Base-by-base conservation (phyloP, 2,329 filamentous ascomycete species). In the Pestalotiopsis sp. region DNA sequence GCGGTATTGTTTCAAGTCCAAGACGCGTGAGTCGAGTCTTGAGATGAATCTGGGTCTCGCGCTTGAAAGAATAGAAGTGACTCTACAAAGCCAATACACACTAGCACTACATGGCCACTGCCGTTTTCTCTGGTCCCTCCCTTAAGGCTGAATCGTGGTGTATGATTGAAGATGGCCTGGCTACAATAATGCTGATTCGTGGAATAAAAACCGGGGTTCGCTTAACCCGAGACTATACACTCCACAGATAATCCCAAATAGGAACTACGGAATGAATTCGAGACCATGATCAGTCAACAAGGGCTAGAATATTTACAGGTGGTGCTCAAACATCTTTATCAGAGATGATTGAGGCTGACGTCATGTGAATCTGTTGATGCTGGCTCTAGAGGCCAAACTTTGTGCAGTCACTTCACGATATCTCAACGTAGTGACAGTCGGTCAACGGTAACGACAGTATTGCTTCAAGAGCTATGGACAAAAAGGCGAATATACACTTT, bases 211-310 rank as follows among this genome's bases (percentile, higher is more conserved):
- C 12, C 41, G 39, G 61, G 38, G 39, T 20, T 41, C 41, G 61
- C 61, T 52, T 64, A 64, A 64, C 39, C 39, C 61, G 61, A 52
- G 39, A 64, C 61, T 45, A 36, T 23, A 62, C 20, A 25, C 61
- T 52, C 61, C 61, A 64, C 61, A 64, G 6, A 62, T 31, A 7
- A 38, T 23, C 61, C 39, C 38, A 64, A 64, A 45, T 11, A 39
- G 61, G 23, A 64, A 49, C 25, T 4, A 31, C 61, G 61, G 61
- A 64, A 52, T 49, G 61, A 25, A 20, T 23, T 27, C 3, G 25
- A 7, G 57, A 36, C 57, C 25, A 59, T 36, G 20, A 2, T 23
- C n/a, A 17, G 17, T 45, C 45, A 12, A 20, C 23, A 52, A 20
- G 45, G 45, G 45, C 45, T 52, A 52, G 41, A 49, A 23, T 4